Conservation (phyloP, 768 basidiomycete genomes). For the Suillus bovinus region DNA sequence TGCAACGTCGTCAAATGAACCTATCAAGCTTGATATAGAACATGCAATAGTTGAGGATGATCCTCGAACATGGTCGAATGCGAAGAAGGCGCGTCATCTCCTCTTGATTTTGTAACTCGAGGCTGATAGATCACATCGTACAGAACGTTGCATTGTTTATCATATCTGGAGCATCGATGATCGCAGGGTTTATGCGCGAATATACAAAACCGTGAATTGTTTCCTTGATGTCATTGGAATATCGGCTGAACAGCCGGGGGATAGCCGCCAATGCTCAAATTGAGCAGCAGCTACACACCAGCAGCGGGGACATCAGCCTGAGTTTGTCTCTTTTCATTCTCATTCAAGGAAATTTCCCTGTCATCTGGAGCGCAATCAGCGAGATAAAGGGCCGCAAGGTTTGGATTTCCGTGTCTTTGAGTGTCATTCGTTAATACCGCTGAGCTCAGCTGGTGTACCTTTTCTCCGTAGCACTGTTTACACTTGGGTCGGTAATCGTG, state of each 20-base stretch:
- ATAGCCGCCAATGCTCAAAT: constrained; percentile 71
- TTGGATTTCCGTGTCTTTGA: not conserved
- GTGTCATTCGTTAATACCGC: not conserved
- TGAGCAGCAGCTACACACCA: constrained; percentile 59
- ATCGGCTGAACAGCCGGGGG: not conserved
- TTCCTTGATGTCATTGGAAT: not conserved
- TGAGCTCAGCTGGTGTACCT: constrained; percentile 53
- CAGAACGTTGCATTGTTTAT: constrained; percentile 27
- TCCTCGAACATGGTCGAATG: constrained; percentile 56
- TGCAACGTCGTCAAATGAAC: not conserved
- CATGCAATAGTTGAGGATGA: constrained; percentile 52
- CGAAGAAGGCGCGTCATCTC: constrained; percentile 48
- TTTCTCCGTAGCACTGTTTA: constrained; percentile 51
- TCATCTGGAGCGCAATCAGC: constrained; percentile 70
- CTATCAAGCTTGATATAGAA: constrained; percentile 31
- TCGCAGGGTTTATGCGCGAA: constrained; percentile 27
- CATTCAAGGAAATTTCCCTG: constrained; percentile 65
- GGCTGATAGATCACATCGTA: not conserved
- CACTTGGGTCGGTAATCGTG: constrained; percentile 57
- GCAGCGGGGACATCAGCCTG: constrained; percentile 61
- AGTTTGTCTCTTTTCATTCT: constrained; percentile 72
- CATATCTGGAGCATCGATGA: constrained; percentile 31
- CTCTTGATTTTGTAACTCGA: not conserved
- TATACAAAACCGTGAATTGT: constrained; percentile 29
- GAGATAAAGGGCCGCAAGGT: constrained; percentile 80